Base-by-base conservation (phyloP, 2,329 filamentous ascomycete species). In the Microsporum audouinii region DNA sequence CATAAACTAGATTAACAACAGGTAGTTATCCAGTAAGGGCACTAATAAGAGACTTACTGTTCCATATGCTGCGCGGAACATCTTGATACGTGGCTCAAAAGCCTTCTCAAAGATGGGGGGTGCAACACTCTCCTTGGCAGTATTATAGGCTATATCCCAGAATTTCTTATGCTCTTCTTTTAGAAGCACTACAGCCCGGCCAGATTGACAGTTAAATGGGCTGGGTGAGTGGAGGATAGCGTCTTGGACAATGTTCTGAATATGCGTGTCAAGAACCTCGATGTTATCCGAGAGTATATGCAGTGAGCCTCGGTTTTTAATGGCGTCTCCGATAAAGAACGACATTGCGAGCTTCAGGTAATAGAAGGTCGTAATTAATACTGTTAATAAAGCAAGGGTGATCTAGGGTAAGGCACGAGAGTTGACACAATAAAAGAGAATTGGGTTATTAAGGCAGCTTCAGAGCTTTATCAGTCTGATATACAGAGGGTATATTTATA, bases 181-280 rank as follows among this genome's bases (percentile, higher is more conserved):
- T 70, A 94, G 81, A 60, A 96, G 83, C 59, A 96, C 82, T 57
- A 95, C 82, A 62, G 88, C 77, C 62, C 91, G 86, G 66, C 88
- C 87, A 67, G 85, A 85, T 79, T 96, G 91, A 47, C 85, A 88
- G 84, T 96, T 96, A 85, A 96, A 96, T 65, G 86, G 85, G 59
- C 84, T 87, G 51, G 91, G 91, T 1, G 87, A 80, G 73, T 90
- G 80, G 63, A 84, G 78, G 67, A 94, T 78, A 60, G 84, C 79
- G 6, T 69, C 64, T 58, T 73, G 69, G 51, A 75, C 71, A 33
- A 75, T 67, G 57, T 71, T 68, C 58, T 73, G 69, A 62, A 75
- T 68, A 65, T 71, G 68, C 36, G 69, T 65, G 64, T 75, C 73
- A 3, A 70, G 61, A 45, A 74, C 69, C 43, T 49, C 43, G 43